Base-by-base conservation (phyloP, 768 basidiomycete genomes). In the Tricholoma flavovirens region DNA sequence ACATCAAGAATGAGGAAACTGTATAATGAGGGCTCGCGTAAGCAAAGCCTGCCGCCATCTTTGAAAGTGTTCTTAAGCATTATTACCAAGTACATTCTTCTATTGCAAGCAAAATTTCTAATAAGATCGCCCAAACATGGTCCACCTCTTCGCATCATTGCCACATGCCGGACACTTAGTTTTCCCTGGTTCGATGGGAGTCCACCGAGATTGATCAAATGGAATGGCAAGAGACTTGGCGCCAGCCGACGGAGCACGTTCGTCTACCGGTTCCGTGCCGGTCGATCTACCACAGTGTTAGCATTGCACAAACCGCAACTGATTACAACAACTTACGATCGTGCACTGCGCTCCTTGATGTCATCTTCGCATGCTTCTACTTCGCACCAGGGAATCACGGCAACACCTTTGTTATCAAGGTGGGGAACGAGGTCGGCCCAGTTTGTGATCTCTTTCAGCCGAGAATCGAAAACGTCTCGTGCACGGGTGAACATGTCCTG, bases 191-290 rank as follows among this genome's bases (percentile, higher is more conserved):
- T 88, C 86, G 69, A 96, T 90, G 30, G 83, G 74, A 5, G 84
- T 77, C 84, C 87, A 98, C 35, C 80, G 83, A 3, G 75, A 78
- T 72, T 98, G 97, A 64, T 98, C 90, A 69, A 95, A 95, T 4
- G 97, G 97, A 74, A 98, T 98, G 63, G 88, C 89, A 3, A 99
- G 85, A 0, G 93, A 93, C 71, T 99, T 99, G 57, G 97, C 97
- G 51, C 97, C 97, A 11, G 97, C 94, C 14, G 93, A 95, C 0
- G 97, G 97, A 15, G 95, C 96, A 30, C 92, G 90, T 68, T 93
- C 93, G 66, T 99, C 97, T 63, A 87, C 86, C 4, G 85, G 88
- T 69, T 94, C 92, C 57, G 89, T 79, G 59, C 89, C 93, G 62
- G 57, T 62, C 45, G 54, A 57, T 38, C 46, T 59, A 58, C 22